phyloP scores from a whole-genome alignment of 768 basidiomycete genomes.

The Guyanaporus albipodus region DNA sequence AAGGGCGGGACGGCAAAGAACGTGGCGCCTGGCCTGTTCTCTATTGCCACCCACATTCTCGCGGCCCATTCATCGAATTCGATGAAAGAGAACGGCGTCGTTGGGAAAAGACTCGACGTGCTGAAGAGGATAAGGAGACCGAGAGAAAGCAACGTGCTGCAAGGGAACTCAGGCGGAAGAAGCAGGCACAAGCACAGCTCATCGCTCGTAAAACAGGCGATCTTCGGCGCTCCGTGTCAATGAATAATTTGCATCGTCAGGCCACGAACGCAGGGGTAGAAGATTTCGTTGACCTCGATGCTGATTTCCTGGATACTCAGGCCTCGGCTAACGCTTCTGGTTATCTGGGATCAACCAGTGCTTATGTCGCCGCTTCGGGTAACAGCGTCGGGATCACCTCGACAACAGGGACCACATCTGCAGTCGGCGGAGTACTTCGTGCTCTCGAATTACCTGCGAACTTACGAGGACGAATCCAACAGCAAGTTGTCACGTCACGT shows the following conservation, averaged over 20 bases:
- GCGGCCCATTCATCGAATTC: slow-evolving; percentile 73
- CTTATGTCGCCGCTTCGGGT: slow-evolving; percentile 88
- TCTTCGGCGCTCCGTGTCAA: slow-evolving; percentile 69
- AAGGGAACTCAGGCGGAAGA: slow-evolving; percentile 27
- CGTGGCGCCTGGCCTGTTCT: slow-evolving; percentile 79
- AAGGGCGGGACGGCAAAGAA: slow-evolving; percentile 48
- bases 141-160: slow-evolving; percentile 26
- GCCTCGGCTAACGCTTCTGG: slow-evolving; percentile 69
- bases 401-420: slow-evolving; percentile 81
- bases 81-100: slow-evolving; percentile 69
- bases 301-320: slow-evolving; percentile 30
- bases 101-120: slow-evolving; percentile 53
- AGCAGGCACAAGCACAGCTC: slow-evolving; percentile 27
- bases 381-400: slow-evolving; percentile 94
- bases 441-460: slow-evolving; percentile 48
- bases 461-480: slow-evolving; percentile 53
- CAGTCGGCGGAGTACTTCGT: slow-evolving; percentile 43
- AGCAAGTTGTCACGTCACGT: slow-evolving; percentile 66
- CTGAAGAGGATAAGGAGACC: slow-evolving; percentile 37
- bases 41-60: slow-evolving; percentile 67
- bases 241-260: slow-evolving; percentile 69
- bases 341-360: slow-evolving; percentile 54
- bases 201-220: slow-evolving; percentile 41
- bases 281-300: slow-evolving; percentile 41
- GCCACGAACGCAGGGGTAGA: slow-evolving; percentile 39